Base-by-base conservation (phyloP, 345 rosid species). In the Pistacia integerrima region DNA sequence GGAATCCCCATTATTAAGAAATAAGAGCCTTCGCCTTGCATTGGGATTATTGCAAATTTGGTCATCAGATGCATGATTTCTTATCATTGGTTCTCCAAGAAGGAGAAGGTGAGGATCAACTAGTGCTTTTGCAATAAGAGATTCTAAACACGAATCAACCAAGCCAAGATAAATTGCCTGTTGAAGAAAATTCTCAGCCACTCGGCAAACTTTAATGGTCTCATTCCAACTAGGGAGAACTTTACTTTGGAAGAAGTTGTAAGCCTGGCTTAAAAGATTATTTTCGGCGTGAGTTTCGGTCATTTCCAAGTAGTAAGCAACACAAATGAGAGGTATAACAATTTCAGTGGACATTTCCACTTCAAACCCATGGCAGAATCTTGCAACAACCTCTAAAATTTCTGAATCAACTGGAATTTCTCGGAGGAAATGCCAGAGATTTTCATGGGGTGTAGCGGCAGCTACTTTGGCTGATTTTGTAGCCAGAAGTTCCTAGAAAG, bases 201-300 rank as follows among this genome's bases (percentile, higher is more conserved):
- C 80, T 36, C 85, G 84, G 30, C 89, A 79, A 64, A 90, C 97
- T 76, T 77, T 93, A 49, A 95, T 82, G 14, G 90, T 89, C 77
- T 92, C 90, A 18, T 90, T 90, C 99, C 99, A 95, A 88, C 84
- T 82, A 0, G 90, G 86, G 16, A 95, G 86, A 72, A 90, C 89
- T 77, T 64, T 82, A 22, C 78, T 79, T 48, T 84, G 84, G 8
- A 93, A 85, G 83, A 88, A 93, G 70, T 61, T 58, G 25, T 80
- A 66, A 56, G 89, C 85, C 82, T 76, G 84, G 35, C 61, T 82
- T 20, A 92, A 49, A 65, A 95, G 85, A 82, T 95, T 95, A 81
- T 84, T 69, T 9, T 70, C 70, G 88, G 90, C 71, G 54, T 87
- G 94, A 73, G 51, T 77, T 79, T 93, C 97, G 8, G 85, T 83